A percentile compares a stretch with the other conserved stretches of the same genome.
phyloP scores from a whole-genome alignment of 805 yeast species.

The Yarrowia phangngaensis region DNA sequence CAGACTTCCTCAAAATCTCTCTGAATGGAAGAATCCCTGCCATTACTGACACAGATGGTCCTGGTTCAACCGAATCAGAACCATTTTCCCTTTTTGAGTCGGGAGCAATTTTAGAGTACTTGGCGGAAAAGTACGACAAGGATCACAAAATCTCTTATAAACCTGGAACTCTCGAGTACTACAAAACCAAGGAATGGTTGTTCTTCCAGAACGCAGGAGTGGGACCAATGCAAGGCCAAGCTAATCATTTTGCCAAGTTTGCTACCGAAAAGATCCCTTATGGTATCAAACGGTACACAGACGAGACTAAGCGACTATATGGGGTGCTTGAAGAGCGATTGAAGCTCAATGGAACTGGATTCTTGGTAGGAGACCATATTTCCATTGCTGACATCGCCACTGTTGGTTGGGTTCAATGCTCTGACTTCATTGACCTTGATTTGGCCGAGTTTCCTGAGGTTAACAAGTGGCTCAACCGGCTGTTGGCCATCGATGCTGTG shows the following conservation, averaged over 20 bases:
- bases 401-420: conserved; percentile 46
- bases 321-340: conserved; percentile 54
- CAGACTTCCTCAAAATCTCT: conserved; percentile 54
- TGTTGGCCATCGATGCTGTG: conserved; percentile 88
- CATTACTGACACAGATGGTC: conserved; percentile 39
- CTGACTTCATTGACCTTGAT: conserved; percentile 29
- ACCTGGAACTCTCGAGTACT: conserved; percentile 45
- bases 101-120: conserved; percentile 57
- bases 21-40: conserved; percentile 66
- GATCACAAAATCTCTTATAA: conserved; percentile 45
- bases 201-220: conserved; percentile 57
- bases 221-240: conserved; percentile 65
- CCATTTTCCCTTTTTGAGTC: conserved; percentile 51
- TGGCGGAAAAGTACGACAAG: conserved; percentile 58
- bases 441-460: conserved; percentile 52
- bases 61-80: conserved; percentile 37
- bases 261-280: conserved; percentile 54
- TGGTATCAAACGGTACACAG: conserved; percentile 50
- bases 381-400: conserved; percentile 54
- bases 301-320: conserved; percentile 52
- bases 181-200: conserved; percentile 46
- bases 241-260: conserved; percentile 45
- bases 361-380: conserved; percentile 56
- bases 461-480: conserved; percentile 82
- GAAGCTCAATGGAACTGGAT: conserved; percentile 47